A percentile compares a stretch with the other conserved stretches of the same genome.
Conservation (phyloP, 2,329 filamentous ascomycete genomes). For the Penicillium decumbens region DNA sequence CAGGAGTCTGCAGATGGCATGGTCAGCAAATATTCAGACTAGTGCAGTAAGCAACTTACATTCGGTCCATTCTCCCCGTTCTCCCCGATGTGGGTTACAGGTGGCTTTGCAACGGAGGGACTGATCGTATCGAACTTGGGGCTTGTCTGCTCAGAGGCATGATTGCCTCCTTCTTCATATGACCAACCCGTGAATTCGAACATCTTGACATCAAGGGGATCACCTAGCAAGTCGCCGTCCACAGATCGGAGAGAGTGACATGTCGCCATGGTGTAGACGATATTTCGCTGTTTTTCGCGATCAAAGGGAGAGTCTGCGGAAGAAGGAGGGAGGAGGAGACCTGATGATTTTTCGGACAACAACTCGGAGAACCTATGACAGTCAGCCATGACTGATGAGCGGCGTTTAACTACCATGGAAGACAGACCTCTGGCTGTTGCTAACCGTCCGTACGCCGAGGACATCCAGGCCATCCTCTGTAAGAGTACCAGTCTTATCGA, state of each 20-base stretch:
- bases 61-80: slow-evolving; percentile 15
- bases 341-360: slow-evolving; percentile 56
- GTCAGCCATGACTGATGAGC: neutral
- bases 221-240: slow-evolving; percentile 83
- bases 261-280: slow-evolving; percentile 92
- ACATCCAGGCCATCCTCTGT: slow-evolving; percentile 96
- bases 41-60: slow-evolving; percentile 16
- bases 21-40: neutral
- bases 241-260: slow-evolving; percentile 87
- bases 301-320: slow-evolving; percentile 56
- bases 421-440: slow-evolving; percentile 49
- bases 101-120: slow-evolving; percentile 84
- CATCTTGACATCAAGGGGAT: slow-evolving; percentile 96
- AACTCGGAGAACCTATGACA: slow-evolving; percentile 65
- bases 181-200: slow-evolving; percentile 93
- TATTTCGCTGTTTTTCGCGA: slow-evolving; percentile 61
- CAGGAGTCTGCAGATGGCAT: slow-evolving; percentile 38
- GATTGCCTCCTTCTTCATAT: slow-evolving; percentile 76
- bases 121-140: slow-evolving; percentile 68
- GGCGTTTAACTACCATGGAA: neutral
- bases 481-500: slow-evolving; percentile 97
- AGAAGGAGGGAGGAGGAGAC: slow-evolving; percentile 50
- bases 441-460: slow-evolving; percentile 76
- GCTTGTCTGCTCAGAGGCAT: slow-evolving; percentile 59
- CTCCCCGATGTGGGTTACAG: slow-evolving; percentile 53